Conservation (phyloP, 1,139 yeast species). For the Magnusiomyces clavatus region DNA sequence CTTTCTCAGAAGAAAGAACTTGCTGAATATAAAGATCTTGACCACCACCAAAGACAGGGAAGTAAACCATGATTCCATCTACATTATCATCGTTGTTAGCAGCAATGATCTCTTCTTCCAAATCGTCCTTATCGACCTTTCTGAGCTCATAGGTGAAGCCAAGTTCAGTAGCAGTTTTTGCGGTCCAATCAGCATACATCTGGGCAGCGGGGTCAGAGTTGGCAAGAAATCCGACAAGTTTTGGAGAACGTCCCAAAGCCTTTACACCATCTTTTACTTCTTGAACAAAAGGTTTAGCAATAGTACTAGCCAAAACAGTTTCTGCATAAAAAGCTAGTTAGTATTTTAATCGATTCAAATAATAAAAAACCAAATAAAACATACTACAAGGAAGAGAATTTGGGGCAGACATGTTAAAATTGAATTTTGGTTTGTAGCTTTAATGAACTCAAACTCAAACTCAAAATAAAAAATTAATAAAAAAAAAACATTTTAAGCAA, state of each 20-base stretch:
- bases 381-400: no score
- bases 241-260: slow-evolving; percentile 49
- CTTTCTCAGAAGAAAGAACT: slow-evolving; percentile 76
- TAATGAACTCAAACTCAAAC: neutral
- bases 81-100: slow-evolving; percentile 74
- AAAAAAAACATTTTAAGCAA: no score
- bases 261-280: slow-evolving; percentile 60
- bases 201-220: slow-evolving; percentile 91
- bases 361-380: neutral
- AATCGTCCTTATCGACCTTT: slow-evolving; percentile 65
- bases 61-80: slow-evolving; percentile 95
- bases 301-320: slow-evolving; percentile 79
- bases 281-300: slow-evolving; percentile 71
- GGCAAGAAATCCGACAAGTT: slow-evolving; percentile 83
- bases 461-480: no score
- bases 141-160: slow-evolving; percentile 82
- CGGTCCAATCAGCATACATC: slow-evolving; percentile 95
- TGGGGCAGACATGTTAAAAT: no score
- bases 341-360: neutral
- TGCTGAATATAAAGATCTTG: slow-evolving; percentile 96
- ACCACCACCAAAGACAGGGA: slow-evolving; percentile 91
- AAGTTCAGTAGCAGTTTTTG: slow-evolving; percentile 74
- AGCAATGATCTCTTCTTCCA: slow-evolving; percentile 72
- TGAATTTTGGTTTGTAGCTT: no score
- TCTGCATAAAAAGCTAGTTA: slow-evolving; percentile 33